Percentiles rank a stretch among this genome's conserved stretches.
These are phyloP conservation scores for Solidago caesia DNA, from an alignment of 129 eudicot genomes.

Conservation along the genomic window DNA sequence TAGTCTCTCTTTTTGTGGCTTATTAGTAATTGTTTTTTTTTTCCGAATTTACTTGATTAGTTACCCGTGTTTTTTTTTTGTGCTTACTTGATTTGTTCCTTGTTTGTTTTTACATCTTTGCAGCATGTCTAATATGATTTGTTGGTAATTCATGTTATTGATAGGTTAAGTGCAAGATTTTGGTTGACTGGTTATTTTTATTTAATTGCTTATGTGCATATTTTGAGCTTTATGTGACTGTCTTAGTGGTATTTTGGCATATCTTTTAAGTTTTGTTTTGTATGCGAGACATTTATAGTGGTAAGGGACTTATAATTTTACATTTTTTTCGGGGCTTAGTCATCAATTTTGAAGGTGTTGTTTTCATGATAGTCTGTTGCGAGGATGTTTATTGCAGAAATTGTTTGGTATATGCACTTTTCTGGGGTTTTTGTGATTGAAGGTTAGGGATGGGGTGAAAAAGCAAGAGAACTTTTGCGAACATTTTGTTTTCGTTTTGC, in stretches of 20 bases:
- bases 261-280: background rate
- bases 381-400: background rate
- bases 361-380: background rate
- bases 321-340: background rate
- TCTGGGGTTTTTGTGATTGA: background rate
- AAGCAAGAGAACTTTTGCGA: background rate
- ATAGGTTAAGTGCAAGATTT: background rate
- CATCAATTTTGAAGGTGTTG: background rate
- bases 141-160: background rate
- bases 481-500: background rate
- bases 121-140: background rate
- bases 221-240: background rate
- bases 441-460: background rate
- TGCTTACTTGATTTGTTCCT: background rate
- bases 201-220: background rate
- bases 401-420: background rate
- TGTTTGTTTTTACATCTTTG: background rate
- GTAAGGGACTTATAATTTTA: background rate
- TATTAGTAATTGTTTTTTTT: background rate
- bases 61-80: background rate
- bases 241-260: conserved; percentile 7
- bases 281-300: background rate
- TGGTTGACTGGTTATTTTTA: conserved; percentile 8
- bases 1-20: conserved; percentile 29
- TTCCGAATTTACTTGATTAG: background rate